phyloP scores from a whole-genome alignment of 2,329 filamentous ascomycete genomes.

The Neofusicoccum ribis region DNA sequence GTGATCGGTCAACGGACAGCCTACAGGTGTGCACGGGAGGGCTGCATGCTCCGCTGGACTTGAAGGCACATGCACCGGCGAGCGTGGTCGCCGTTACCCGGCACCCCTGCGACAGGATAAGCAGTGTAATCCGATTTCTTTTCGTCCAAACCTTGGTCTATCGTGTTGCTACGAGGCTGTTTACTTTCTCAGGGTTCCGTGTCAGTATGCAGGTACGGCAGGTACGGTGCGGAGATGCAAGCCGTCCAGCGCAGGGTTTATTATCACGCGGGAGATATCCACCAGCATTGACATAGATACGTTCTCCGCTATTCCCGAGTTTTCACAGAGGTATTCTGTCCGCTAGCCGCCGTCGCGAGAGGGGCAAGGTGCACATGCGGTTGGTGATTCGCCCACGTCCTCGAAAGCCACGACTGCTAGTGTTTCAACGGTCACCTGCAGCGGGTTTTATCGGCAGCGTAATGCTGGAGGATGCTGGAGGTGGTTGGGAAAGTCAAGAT shows the following conservation, averaged over 20 bases:
- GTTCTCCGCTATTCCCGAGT: neutral
- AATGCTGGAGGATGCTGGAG: neutral
- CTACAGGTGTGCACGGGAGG: slow-evolving; percentile 5
- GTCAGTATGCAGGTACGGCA: neutral
- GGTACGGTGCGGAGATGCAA: neutral
- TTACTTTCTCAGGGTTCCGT: neutral
- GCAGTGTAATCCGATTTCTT: slow-evolving; percentile 7
- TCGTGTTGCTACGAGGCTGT: neutral
- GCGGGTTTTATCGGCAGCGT: neutral
- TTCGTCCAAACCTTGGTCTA: neutral
- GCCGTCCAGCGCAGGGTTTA: neutral
- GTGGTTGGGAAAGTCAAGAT: neutral
- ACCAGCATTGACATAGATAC: neutral
- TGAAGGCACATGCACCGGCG: neutral
- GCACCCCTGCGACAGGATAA: neutral
- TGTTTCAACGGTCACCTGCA: neutral
- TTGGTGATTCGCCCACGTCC: neutral
- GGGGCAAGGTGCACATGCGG: neutral
- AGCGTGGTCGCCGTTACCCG: neutral
- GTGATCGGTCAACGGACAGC: slow-evolving; percentile 14
- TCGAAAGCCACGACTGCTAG: neutral
- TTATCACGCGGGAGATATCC: neutral
- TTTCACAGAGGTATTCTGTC: neutral
- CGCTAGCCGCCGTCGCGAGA: neutral
- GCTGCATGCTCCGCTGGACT: slow-evolving; percentile 4